Percentiles rank a stretch among this genome's conserved stretches.
phyloP scores from a whole-genome alignment of 768 basidiomycete species.

The Melanogaster broomeanus region DNA sequence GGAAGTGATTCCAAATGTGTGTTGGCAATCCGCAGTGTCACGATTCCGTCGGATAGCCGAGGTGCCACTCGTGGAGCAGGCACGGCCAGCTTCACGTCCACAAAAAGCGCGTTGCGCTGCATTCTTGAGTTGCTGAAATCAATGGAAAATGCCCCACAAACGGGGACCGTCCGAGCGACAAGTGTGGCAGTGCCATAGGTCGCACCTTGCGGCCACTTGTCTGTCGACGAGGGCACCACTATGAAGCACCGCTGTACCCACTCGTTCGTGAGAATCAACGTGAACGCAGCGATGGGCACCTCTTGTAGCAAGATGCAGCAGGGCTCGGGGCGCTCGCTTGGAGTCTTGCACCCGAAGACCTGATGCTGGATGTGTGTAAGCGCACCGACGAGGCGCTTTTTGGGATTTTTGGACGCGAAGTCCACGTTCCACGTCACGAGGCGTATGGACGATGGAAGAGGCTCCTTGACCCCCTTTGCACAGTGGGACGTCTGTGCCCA shows the following conservation, averaged over 20 bases:
- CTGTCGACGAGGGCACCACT: constrained; percentile 53
- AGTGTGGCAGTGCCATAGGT: constrained; percentile 73
- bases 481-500: constrained; percentile 37
- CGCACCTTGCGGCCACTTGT: constrained; percentile 54
- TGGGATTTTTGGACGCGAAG: constrained; percentile 38
- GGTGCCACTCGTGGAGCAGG: constrained; percentile 33
- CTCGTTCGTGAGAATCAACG: constrained; percentile 49
- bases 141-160: constrained; percentile 50
- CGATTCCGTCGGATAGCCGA: constrained; percentile 36
- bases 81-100: constrained; percentile 51
- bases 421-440: constrained; percentile 78
- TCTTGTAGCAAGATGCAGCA: constrained; percentile 74
- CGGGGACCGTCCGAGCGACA: constrained; percentile 54
- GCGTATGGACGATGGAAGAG: constrained; percentile 46
- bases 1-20: constrained; percentile 74
- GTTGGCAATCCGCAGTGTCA: constrained; percentile 63
- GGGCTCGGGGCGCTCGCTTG: constrained; percentile 48
- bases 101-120: constrained; percentile 57
- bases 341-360: constrained; percentile 47
- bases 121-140: constrained; percentile 53
- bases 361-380: constrained; percentile 57
- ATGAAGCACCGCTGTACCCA: constrained; percentile 68
- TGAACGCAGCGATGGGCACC: constrained; percentile 48
- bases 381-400: constrained; percentile 47
- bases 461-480: constrained; percentile 34